phyloP scores from a whole-genome alignment of 768 basidiomycete species.

The Steccherinum ochraceum region DNA sequence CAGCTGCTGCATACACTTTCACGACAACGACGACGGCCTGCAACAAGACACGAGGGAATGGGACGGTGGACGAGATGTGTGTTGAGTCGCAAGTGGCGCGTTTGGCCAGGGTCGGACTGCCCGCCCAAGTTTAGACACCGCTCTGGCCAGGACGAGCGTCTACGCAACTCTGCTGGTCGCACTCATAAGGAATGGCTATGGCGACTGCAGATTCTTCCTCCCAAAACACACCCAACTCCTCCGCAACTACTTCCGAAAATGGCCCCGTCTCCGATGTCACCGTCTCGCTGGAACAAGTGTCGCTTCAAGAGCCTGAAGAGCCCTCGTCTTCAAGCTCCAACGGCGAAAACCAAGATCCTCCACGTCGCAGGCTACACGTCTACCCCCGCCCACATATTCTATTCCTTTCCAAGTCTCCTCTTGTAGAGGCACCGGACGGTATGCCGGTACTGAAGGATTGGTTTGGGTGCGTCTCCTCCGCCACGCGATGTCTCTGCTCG shows the following conservation, averaged over 20 bases:
- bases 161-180: slow-evolving; percentile 3
- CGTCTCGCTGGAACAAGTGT: slow-evolving; percentile 26
- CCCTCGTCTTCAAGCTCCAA: slow-evolving; percentile 22
- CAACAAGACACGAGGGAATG: too few relatives aligned
- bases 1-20: slow-evolving; percentile 13
- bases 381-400: slow-evolving; percentile 71
- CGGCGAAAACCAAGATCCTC: slow-evolving; percentile 22
- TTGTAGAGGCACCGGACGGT: slow-evolving; percentile 60
- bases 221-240: not conserved
- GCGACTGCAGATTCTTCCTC: slow-evolving; percentile 20
- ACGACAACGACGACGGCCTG: too few relatives aligned
- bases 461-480: slow-evolving; percentile 64
- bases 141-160: not conserved
- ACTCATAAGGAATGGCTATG: slow-evolving; percentile 23
- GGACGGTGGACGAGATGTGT: not conserved
- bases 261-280: slow-evolving; percentile 22
- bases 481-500: not conserved
- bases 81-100: not conserved
- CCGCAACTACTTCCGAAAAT: slow-evolving; percentile 1
- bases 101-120: not conserved
- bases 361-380: slow-evolving; percentile 43
- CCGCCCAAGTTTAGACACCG: too few relatives aligned
- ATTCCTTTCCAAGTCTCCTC: slow-evolving; percentile 62
- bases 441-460: slow-evolving; percentile 84
- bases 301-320: slow-evolving; percentile 21